Evolutionary conservation across 495 filamentous ascomycete genomes (phyloP), one percentile per base, ranked within the genome.

Genomic region (Talaromyces proteolyticus): DNA sequence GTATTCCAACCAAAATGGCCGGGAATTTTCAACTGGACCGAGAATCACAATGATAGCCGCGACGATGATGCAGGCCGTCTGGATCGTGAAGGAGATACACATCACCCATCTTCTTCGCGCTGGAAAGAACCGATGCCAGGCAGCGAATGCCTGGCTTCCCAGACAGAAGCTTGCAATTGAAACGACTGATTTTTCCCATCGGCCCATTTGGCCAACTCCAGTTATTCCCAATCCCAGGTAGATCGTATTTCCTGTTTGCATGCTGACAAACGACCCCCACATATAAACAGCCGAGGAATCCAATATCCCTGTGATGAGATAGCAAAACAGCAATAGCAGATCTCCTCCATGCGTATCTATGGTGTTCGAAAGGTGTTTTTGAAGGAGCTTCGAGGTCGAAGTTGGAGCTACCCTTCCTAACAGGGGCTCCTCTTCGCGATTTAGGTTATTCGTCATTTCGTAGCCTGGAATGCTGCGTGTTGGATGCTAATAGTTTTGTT

Each of bases 161-260:
- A 84, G 40, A 62, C 81, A 84, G 66, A 89, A 89, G 40, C 70
- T 78, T n/a, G 61, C 56, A 19, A 89, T 77, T 0, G 85, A 87
- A 6, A 73, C 69, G 4, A 70, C 72, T 1, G 85, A 82, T 60
- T 85, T 86, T 59, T 85, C 76, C 81, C 82, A 88, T 7, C 80
- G 72, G 45, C 26, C 44, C 8, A 17, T 23, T 5, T 69, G 75
- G 0, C 70, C 71, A 7, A 57, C 54, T 0, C 82, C 85, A 0
- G 75, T 68, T 1, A 89, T 59, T 0, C 86, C 86, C 4, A 90
- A 75, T 4, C 82, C 86, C 19, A 87, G 66, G 59, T 88, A 89
- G 14, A 90, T 79, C 0, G 86, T 88, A 62, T 90, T 90, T 72
- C 85, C 85, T 20, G 86, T 89, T 58, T 90, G 85, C 86, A 90